phyloP scores from a whole-genome alignment of 129 eudicot genomes.

The Erigeron canadensis region DNA sequence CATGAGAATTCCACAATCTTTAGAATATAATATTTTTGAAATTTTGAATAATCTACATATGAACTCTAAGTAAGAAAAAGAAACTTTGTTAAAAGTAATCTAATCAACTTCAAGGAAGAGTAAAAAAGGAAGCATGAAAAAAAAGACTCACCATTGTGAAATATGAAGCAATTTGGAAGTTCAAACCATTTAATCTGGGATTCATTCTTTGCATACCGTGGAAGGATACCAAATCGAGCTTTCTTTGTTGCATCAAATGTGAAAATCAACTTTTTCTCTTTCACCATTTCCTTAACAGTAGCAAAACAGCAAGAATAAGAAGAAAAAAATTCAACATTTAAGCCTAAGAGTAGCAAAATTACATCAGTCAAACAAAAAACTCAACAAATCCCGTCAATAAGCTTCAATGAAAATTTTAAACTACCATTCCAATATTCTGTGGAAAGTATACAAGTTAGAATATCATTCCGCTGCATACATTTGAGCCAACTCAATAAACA shows the following conservation, averaged over 20 bases:
- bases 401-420: neutral
- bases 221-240: slow-evolving; percentile 95
- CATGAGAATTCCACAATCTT: neutral
- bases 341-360: too few species aligned
- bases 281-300: slow-evolving; percentile 83
- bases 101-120: slow-evolving; percentile 11
- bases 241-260: slow-evolving; percentile 75
- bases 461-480: neutral
- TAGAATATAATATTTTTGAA: slow-evolving; percentile 6
- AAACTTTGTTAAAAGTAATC: neutral
- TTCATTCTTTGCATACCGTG: slow-evolving; percentile 91
- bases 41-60: slow-evolving; percentile 1
- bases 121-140: neutral
- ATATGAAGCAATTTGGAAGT: slow-evolving; percentile 94
- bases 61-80: neutral
- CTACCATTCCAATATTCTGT: neutral
- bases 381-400: neutral
- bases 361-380: neutral
- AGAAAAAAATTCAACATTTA: neutral
- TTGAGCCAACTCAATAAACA: neutral
- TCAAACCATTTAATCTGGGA: slow-evolving; percentile 89
- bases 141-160: slow-evolving; percentile 76
- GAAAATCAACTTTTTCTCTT: slow-evolving; percentile 60
- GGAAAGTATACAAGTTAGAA: neutral
- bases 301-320: slow-evolving; percentile 12